Conservation (phyloP, 805 yeast genomes). For the Candida nanaspora region DNA sequence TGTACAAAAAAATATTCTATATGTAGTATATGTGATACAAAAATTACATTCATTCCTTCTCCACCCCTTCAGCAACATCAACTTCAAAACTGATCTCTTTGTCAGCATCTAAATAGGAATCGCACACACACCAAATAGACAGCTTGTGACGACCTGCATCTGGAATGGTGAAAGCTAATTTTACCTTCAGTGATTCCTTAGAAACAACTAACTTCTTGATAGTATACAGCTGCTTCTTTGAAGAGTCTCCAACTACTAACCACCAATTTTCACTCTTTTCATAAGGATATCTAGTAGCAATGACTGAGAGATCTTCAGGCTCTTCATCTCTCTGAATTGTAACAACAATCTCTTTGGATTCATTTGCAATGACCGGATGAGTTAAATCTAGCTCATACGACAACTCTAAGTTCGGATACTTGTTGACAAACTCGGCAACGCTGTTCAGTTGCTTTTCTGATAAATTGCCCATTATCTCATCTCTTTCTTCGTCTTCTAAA, state of each 20-base stretch:
- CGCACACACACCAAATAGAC: slow-evolving; percentile 82
- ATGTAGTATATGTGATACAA: no score
- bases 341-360: slow-evolving; percentile 40
- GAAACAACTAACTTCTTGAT: slow-evolving; percentile 56
- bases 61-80: slow-evolving; percentile 30
- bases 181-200: slow-evolving; percentile 44
- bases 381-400: slow-evolving; percentile 41
- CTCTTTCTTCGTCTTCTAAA: slow-evolving; percentile 59
- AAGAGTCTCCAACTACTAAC: slow-evolving; percentile 71
- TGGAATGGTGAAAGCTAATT: slow-evolving; percentile 51
- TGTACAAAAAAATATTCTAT: background rate
- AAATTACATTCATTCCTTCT: background rate
- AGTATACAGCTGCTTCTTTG: slow-evolving; percentile 56
- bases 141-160: slow-evolving; percentile 54
- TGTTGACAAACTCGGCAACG: slow-evolving; percentile 85
- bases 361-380: slow-evolving; percentile 34
- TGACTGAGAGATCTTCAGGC: slow-evolving; percentile 52
- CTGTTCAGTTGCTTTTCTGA: slow-evolving; percentile 41
- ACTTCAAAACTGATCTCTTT: slow-evolving; percentile 61
- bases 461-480: slow-evolving; percentile 48
- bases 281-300: slow-evolving; percentile 51
- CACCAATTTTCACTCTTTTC: slow-evolving; percentile 74
- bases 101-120: slow-evolving; percentile 89
- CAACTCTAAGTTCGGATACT: slow-evolving; percentile 79
- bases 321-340: slow-evolving; percentile 69